Percentiles rank a stretch among this genome's conserved stretches.
Evolutionary conservation across 306 rosid genomes (phyloP).

Genomic region (Sechiopsis laciniata): DNA sequence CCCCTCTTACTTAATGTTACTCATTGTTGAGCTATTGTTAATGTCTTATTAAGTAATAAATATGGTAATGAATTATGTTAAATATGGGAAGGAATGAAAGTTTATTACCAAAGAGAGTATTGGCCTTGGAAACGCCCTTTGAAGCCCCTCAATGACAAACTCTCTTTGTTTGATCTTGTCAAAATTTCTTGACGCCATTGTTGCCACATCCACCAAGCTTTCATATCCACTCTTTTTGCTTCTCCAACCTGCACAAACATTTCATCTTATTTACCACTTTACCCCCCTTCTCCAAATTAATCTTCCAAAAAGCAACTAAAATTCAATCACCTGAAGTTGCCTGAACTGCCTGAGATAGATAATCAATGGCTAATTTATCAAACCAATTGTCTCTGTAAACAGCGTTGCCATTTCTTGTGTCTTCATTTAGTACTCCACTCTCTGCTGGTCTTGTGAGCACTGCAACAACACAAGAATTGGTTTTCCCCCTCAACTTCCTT

Average conservation of each 20-base stretch:
- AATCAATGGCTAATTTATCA: slow-evolving; percentile 58
- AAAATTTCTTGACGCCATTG: slow-evolving; percentile 37
- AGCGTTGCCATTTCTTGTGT: slow-evolving; percentile 20
- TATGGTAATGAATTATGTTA: too few relatives aligned
- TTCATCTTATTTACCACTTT: too few relatives aligned
- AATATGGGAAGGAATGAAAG: background rate
- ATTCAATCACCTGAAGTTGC: slow-evolving; percentile 56
- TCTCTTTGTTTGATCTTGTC: slow-evolving; percentile 46
- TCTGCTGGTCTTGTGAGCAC: slow-evolving; percentile 44
- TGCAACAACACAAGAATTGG: slow-evolving; percentile 27
- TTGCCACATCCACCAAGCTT: slow-evolving; percentile 74
- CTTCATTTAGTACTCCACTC: slow-evolving; percentile 16
- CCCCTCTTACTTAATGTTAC: too few relatives aligned
- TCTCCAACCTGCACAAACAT: slow-evolving; percentile 42
- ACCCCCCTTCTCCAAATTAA: background rate
- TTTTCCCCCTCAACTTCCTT: slow-evolving; percentile 22
- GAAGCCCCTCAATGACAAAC: slow-evolving; percentile 49
- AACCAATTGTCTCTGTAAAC: slow-evolving; percentile 50
- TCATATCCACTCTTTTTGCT: slow-evolving; percentile 65
- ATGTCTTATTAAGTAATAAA: too few relatives aligned
- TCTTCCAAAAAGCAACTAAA: background rate
- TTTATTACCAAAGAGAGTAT: slow-evolving; percentile 48
- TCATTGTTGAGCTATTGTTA: too few relatives aligned
- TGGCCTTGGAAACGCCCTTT: slow-evolving; percentile 56
- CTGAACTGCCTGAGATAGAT: slow-evolving; percentile 66